A percentile compares a stretch with the other conserved stretches of the same genome.
Conservation (phyloP, 2,329 filamentous ascomycete genomes). For the Microdochium paspali region DNA sequence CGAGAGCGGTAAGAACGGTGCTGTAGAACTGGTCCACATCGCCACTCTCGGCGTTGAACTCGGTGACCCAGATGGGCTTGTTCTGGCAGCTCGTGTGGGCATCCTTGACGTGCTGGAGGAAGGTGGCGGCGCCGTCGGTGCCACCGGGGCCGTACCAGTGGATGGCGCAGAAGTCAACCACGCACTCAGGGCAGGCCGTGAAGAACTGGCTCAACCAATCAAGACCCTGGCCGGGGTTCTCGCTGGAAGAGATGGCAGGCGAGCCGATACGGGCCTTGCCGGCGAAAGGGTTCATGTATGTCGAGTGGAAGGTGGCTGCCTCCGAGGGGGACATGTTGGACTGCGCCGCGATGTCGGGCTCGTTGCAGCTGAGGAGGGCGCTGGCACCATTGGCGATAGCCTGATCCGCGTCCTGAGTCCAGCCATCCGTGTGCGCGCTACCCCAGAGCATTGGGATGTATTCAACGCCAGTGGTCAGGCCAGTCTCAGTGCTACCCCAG, state of each 20-base stretch:
- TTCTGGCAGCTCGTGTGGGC: constrained; percentile 34
- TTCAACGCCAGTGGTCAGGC: constrained; percentile 31
- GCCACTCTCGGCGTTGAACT: constrained; percentile 47
- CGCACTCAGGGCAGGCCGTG: constrained; percentile 39
- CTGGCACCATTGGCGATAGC: constrained; percentile 45
- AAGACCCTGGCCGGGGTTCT: constrained; percentile 37
- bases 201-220: constrained; percentile 47
- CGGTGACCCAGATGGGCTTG: constrained; percentile 53
- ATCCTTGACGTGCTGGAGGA: constrained; percentile 43
- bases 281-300: constrained; percentile 46
- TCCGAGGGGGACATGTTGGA: constrained; percentile 42
- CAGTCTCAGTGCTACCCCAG: constrained; percentile 17
- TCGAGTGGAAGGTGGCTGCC: constrained; percentile 43
- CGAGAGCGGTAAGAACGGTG: constrained; percentile 36
- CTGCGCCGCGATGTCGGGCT: constrained; percentile 55
- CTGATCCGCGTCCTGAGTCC: constrained; percentile 37
- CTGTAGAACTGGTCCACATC: constrained; percentile 38
- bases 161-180: constrained; percentile 49
- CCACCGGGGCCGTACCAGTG: constrained; percentile 53
- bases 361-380: constrained; percentile 60
- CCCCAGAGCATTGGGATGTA: constrained; percentile 65
- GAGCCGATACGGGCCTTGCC: constrained; percentile 44
- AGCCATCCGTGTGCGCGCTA: constrained; percentile 35
- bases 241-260: constrained; percentile 55
- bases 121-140: constrained; percentile 30